Evolutionary conservation across 495 filamentous ascomycete genomes (phyloP), one percentile per base, ranked within the genome.

Genomic region (Penicillium alfredii): DNA sequence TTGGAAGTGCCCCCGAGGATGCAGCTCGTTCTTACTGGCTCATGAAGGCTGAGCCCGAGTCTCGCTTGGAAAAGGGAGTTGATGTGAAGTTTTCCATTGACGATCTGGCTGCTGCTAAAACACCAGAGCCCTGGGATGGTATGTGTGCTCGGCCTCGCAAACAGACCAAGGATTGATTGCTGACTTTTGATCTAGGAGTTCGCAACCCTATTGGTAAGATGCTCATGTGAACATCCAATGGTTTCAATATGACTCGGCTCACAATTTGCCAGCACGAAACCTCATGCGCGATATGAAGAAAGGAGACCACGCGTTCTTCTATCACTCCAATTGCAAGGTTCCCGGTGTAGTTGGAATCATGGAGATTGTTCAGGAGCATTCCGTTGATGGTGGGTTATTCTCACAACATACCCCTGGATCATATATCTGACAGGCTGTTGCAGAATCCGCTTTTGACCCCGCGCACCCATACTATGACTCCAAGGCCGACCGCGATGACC

Each of bases 81-180:
- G 83, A 95, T 51, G 85, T 95, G 23, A 84, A 78, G 44, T 98
- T 97, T 64, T 94, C 88, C 4, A 97, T 98, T 47, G 89, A 96
- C 53, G 90, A 98, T 54, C 63, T 98, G 15, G 69, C 71, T 10
- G 73, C 74, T 5, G 76, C 73, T 40, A 77, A 64, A 15, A 68
- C 72, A 42, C 88, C 89, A 0, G 89, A 93, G 47, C 77, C 84
- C 3, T 98, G 92, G 92, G 84, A 94, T 62, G 89, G 88, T 72
- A 58, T 30, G 63, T 53, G 21, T 37, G 33, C 8, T 18, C 15
- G 15, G 4, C 13, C 14, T 15, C 1, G 14, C 6, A 19, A 6
- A 5, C 2, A 26, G 9, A 11, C n/a, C 13, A 3, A 15, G 14
- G 4, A 3, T 18, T 27, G 32, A 11, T 25, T 45, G 32, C 58